phyloP scores from a whole-genome alignment of 148 eudicot genomes.

The Persicaria tinctoria region DNA sequence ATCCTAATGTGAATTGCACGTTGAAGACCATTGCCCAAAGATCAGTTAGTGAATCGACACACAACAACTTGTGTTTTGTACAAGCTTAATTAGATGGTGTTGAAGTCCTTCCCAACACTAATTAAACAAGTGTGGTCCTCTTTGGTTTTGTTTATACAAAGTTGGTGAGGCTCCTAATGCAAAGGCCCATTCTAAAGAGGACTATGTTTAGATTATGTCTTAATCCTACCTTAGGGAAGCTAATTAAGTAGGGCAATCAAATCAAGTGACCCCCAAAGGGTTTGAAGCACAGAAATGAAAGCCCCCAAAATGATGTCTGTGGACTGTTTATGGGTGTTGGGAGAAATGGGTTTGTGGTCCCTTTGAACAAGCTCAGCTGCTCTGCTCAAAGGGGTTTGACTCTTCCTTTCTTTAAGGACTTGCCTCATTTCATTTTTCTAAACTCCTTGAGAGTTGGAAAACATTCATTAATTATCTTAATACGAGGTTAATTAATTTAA shows the following conservation, averaged over 20 bases:
- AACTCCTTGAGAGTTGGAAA: background rate
- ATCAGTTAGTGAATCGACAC: background rate
- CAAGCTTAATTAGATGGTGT: background rate
- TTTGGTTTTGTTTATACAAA: background rate
- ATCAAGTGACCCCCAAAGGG: background rate
- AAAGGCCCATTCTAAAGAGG: background rate
- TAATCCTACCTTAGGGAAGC: background rate
- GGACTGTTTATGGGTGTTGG: background rate
- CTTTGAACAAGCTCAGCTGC: background rate
- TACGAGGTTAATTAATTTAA: too few relatives aligned
- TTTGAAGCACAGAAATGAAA: slow-evolving; percentile 5
- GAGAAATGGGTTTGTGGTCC: slow-evolving; percentile 5
- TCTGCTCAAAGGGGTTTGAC: background rate
- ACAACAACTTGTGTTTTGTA: background rate
- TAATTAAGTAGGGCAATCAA: background rate
- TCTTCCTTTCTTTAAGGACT: slow-evolving; percentile 2
- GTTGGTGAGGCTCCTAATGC: background rate
- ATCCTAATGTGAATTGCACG: too few relatives aligned
- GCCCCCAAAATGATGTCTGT: slow-evolving; percentile 8
- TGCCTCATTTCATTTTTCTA: background rate
- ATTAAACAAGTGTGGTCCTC: background rate
- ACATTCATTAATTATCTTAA: background rate
- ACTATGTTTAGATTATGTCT: background rate
- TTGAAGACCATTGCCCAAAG: too few relatives aligned
- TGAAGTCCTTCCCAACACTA: background rate